Conservation (phyloP, 306 rosid species). For the Echinosophora koreensis region DNA sequence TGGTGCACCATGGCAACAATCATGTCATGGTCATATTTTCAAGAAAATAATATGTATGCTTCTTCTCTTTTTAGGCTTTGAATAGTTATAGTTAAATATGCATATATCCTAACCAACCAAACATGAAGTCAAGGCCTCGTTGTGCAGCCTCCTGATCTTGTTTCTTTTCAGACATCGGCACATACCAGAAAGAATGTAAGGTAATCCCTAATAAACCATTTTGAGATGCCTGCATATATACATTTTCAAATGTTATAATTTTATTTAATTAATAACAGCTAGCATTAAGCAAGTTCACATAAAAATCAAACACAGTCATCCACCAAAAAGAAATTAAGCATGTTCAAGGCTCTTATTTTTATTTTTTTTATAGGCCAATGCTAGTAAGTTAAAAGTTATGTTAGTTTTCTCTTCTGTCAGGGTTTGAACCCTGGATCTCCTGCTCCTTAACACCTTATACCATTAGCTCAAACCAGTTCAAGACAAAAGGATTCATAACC, state of each 20-base stretch:
- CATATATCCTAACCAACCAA: slow-evolving; percentile 64
- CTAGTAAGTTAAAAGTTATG: too few relatives aligned
- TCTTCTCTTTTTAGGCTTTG: slow-evolving; percentile 15
- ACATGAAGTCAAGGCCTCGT: slow-evolving; percentile 70
- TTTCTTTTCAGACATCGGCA: slow-evolving; percentile 51
- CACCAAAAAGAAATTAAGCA: neutral
- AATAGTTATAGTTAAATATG: slow-evolving; percentile 34
- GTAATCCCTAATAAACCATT: slow-evolving; percentile 76
- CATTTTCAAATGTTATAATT: slow-evolving; percentile 17
- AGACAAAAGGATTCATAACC: neutral
- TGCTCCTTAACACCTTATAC: too few relatives aligned
- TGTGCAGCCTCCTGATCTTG: slow-evolving; percentile 58
- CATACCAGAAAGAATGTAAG: slow-evolving; percentile 56
- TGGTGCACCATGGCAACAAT: neutral
- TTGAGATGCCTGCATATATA: slow-evolving; percentile 60
- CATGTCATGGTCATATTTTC: slow-evolving; percentile 30
- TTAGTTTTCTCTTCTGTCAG: too few relatives aligned
- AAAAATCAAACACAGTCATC: slow-evolving; percentile 4
- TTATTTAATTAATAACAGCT: neutral
- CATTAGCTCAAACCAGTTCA: neutral
- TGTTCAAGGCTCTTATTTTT: neutral
- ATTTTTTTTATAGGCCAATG: too few relatives aligned
- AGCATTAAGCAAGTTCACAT: slow-evolving; percentile 8
- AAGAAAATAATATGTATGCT: neutral
- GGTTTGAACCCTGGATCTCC: too few relatives aligned